Evolutionary conservation across 768 basidiomycete species (phyloP).

Genomic region (Zangia roseola): DNA sequence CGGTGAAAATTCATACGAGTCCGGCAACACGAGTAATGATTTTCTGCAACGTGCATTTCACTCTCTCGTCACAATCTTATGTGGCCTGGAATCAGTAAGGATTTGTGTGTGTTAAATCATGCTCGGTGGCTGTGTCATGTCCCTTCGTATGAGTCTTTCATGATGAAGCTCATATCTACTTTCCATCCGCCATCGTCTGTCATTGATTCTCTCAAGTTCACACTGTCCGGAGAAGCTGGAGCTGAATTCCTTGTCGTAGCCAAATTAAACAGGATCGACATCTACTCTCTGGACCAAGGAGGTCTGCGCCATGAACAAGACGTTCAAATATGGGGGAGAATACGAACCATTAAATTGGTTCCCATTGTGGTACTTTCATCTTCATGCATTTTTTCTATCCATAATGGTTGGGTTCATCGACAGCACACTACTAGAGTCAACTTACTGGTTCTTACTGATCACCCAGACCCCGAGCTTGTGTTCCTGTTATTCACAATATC

Average conservation of each 20-base stretch:
- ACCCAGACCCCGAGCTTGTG: conserved; percentile 72
- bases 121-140: conserved; percentile 4
- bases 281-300: conserved; percentile 61
- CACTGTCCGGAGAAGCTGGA: conserved; percentile 46
- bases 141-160: conserved; percentile 8
- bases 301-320: conserved; percentile 61
- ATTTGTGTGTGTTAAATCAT: no score
- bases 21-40: no score
- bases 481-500: conserved; percentile 53
- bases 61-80: no score
- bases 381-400: not conserved
- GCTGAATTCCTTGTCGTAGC: conserved; percentile 68
- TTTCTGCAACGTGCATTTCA: no score
- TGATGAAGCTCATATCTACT: conserved; percentile 68
- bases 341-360: conserved; percentile 54
- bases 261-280: conserved; percentile 63
- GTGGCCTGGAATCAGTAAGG: no score
- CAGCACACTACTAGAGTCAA: conserved; percentile 36
- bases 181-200: conserved; percentile 79
- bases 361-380: conserved; percentile 48
- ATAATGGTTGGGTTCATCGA: conserved; percentile 7
- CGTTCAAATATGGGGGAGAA: conserved; percentile 68
- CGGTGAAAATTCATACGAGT: no score
- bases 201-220: conserved; percentile 64
- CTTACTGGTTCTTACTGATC: conserved; percentile 69